A percentile compares a stretch with the other conserved stretches of the same genome.
These are phyloP conservation scores for Paragyromitra xinjiangensis DNA, from an alignment of 495 filamentous ascomycete genomes.

Conservation along the genomic window DNA sequence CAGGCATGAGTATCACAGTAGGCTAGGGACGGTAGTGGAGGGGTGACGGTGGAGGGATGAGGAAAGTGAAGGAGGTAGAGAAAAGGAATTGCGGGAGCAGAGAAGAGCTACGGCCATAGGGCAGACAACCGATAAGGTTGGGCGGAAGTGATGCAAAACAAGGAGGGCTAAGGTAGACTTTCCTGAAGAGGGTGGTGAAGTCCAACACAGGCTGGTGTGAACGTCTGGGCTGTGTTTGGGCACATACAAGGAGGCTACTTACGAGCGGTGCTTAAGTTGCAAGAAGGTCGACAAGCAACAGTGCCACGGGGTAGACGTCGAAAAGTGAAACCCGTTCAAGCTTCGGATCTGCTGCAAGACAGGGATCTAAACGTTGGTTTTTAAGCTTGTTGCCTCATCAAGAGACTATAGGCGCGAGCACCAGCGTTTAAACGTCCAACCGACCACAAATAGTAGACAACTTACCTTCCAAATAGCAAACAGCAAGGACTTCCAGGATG, in stretches of 20 bases:
- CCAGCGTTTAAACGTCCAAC: slow-evolving; percentile 7
- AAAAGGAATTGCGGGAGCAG: not conserved
- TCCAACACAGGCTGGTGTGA: slow-evolving; percentile 33
- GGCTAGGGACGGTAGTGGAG: slow-evolving; percentile 5
- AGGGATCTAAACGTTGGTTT: slow-evolving; percentile 17
- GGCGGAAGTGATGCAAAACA: slow-evolving; percentile 15
- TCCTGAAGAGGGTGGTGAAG: slow-evolving; percentile 20
- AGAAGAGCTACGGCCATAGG: slow-evolving; percentile 20
- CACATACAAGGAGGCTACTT: slow-evolving; percentile 15
- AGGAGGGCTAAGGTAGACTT: not conserved
- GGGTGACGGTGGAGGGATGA: slow-evolving; percentile 14
- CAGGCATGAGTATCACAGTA: slow-evolving; percentile 22
- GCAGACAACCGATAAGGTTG: slow-evolving; percentile 16
- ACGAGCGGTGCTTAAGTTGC: not conserved
- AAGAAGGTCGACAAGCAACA: not conserved
- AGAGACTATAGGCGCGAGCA: slow-evolving; percentile 25
- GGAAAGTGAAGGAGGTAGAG: slow-evolving; percentile 2
- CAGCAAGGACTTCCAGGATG: not conserved
- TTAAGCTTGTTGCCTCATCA: slow-evolving; percentile 17
- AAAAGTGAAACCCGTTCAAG: slow-evolving; percentile 38
- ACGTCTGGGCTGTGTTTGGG: slow-evolving; percentile 43
- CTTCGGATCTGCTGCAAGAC: slow-evolving; percentile 43
- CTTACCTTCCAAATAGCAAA: not conserved
- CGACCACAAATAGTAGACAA: slow-evolving; percentile 17
- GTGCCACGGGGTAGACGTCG: slow-evolving; percentile 36